phyloP scores from a whole-genome alignment of 441 rosid genomes.

The Syzygium syzygioides region DNA sequence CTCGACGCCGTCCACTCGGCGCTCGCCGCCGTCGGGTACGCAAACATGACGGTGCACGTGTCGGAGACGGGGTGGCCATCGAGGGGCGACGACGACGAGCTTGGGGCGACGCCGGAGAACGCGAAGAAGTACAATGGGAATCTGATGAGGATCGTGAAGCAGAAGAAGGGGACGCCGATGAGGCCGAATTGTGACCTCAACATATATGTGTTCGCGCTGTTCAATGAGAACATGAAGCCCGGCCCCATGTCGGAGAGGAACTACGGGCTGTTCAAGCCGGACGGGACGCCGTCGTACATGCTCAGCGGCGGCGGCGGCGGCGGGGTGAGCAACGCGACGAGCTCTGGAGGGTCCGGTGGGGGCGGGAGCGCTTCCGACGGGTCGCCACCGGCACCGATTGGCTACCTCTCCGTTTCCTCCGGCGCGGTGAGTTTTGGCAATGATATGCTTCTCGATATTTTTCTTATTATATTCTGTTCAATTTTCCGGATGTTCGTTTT shows the following conservation, averaged over 20 bases:
- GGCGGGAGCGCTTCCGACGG: background rate
- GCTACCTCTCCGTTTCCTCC: constrained; percentile 10
- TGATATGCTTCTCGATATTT: background rate
- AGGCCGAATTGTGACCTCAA: constrained; percentile 7
- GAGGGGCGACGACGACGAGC: constrained; percentile 7
- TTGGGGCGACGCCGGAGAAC: constrained; percentile 12
- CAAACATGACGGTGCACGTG: constrained; percentile 8
- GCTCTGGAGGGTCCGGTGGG: background rate
- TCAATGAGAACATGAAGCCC: constrained; percentile 17
- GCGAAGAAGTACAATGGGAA: constrained; percentile 16
- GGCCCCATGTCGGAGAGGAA: constrained; percentile 16
- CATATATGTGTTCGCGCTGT: constrained; percentile 11
- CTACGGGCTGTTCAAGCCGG: constrained; percentile 15
- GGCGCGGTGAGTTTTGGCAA: constrained; percentile 5
- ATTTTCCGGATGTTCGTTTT: background rate
- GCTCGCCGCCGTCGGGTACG: constrained; percentile 1
- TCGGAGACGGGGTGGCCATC: constrained; percentile 21
- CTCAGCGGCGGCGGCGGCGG: background rate
- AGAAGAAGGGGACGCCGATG: constrained; percentile 19
- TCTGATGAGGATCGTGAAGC: constrained; percentile 2
- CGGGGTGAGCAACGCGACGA: background rate
- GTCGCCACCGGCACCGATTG: background rate
- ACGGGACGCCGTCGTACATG: constrained; percentile 4
- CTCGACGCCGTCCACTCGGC: constrained; percentile 14
- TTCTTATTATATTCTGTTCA: background rate